Conservation (phyloP, 805 yeast species). For the Yamadazyma olivae region DNA sequence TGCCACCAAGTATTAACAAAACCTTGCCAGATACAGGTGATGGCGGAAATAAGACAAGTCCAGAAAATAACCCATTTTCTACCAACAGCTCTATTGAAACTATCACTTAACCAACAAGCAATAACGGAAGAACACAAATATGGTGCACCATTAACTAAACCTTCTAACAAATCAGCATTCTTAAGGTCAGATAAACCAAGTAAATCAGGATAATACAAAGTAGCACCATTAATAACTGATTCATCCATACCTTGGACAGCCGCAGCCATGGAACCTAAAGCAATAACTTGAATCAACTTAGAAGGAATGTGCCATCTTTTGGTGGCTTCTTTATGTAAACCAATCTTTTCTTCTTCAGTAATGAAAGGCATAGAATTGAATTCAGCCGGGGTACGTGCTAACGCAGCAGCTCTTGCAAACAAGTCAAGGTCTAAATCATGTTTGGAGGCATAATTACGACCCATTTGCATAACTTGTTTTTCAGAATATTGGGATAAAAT, state of each 20-base stretch:
- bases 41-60: slow-evolving; percentile 56
- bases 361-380: slow-evolving; percentile 56
- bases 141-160: slow-evolving; percentile 64
- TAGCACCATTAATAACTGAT: slow-evolving; percentile 68
- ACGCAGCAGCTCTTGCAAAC: slow-evolving; percentile 58
- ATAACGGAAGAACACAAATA: slow-evolving; percentile 56
- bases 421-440: slow-evolving; percentile 55
- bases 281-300: slow-evolving; percentile 50
- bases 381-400: slow-evolving; percentile 55
- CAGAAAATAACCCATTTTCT: slow-evolving; percentile 60
- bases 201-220: slow-evolving; percentile 51
- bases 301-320: slow-evolving; percentile 44
- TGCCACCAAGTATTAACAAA: slow-evolving; percentile 60
- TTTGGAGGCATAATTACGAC: slow-evolving; percentile 59
- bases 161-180: slow-evolving; percentile 54
- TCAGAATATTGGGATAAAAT: slow-evolving; percentile 57
- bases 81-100: slow-evolving; percentile 50
- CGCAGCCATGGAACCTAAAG: slow-evolving; percentile 64
- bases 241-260: slow-evolving; percentile 79
- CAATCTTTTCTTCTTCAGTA: slow-evolving; percentile 42
- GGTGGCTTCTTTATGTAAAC: slow-evolving; percentile 48
- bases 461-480: slow-evolving; percentile 66
- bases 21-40: slow-evolving; percentile 68
- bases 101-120: slow-evolving; percentile 61
- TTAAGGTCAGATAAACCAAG: slow-evolving; percentile 45